Base-by-base conservation (phyloP, 2,329 filamentous ascomycete genomes). In the Coniochaeta sp. region DNA sequence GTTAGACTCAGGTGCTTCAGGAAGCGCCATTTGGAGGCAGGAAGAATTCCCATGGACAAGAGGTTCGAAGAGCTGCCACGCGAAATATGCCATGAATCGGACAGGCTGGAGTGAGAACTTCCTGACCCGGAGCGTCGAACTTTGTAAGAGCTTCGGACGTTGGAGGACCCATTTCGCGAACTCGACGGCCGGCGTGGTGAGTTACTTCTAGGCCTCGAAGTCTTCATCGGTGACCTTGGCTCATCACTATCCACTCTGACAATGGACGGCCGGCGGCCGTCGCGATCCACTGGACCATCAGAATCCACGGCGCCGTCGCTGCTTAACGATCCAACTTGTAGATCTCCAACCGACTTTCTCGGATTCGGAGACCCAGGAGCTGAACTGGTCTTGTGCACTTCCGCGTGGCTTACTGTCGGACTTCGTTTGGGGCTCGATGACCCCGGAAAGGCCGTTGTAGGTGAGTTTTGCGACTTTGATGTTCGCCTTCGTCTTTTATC, bases 21-120 rank as follows among this genome's bases (percentile, higher is more conserved):
- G 73, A 98, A 96, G 61, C 93, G 87, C 95, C 95, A 99, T 74
- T 98, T 98, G 1, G 89, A 90, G 0, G 90, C 77, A 47, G 93
- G 91, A 17, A 98, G 79, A 62, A 88, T 81, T 43, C 88, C 87
- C 70, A 87, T 80, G 16, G 84, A 79, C 57, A 93, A 77, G 1
- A 96, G 79, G 67, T 95, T 96, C 1, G 89, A 89, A 17, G 89
- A 86, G 74, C 92, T 96, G 55, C 88, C 86, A 76, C 88, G 74
- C 76, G 88, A 69, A 58, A 85, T 80, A 62, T 84, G 77, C 84
- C 84, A 83, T 5, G 83, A 85, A 63, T 88, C 85, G 1, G 85
- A 88, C 58, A 87, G 74, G 69, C 85, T 88, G 1, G 93, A 97
- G 68, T 95, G 90, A 1, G 93, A 98, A 74, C 95, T 98, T 56